phyloP scores from a whole-genome alignment of 2,329 filamentous ascomycete species.

The Phialophora tarda region DNA sequence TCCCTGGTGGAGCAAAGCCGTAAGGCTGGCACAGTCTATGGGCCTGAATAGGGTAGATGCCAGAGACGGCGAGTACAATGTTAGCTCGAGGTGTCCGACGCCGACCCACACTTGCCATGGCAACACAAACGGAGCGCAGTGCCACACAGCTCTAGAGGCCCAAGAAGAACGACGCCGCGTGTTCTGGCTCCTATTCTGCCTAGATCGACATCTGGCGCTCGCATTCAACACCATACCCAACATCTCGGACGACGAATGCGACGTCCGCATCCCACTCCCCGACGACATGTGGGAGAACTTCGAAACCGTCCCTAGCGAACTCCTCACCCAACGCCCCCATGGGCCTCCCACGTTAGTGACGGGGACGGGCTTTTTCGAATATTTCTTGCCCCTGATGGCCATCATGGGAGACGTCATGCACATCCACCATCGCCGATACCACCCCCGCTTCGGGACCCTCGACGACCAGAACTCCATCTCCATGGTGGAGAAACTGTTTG shows the following conservation, averaged over 20 bases:
- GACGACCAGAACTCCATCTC: constrained; percentile 34
- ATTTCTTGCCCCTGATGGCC: constrained; percentile 57
- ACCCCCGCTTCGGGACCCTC: constrained; percentile 50
- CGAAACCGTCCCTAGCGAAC: constrained; percentile 9
- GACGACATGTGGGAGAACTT: constrained; percentile 43
- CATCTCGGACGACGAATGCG: constrained; percentile 55
- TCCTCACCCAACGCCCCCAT: constrained; percentile 7
- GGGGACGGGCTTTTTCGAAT: constrained; percentile 56
- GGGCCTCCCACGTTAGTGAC: constrained; percentile 44
- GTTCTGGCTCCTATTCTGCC: constrained; percentile 56
- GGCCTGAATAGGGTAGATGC: constrained; percentile 49
- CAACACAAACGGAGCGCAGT: not conserved
- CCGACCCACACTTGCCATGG: too few relatives aligned
- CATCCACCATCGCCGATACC: constrained; percentile 52
- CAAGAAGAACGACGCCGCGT: constrained; percentile 55
- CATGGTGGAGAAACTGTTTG: constrained; percentile 38
- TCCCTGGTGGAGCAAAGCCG: constrained; percentile 26
- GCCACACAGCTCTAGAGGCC: constrained; percentile 46
- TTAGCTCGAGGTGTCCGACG: too few relatives aligned
- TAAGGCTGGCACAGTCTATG: constrained; percentile 19
- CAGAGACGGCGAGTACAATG: constrained; percentile 39
- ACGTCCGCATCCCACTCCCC: constrained; percentile 52
- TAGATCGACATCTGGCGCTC: constrained; percentile 56
- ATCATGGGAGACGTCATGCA: constrained; percentile 59
- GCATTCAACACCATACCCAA: constrained; percentile 53